Conservation (phyloP, 495 filamentous ascomycete species). For the Poronia punctata region DNA sequence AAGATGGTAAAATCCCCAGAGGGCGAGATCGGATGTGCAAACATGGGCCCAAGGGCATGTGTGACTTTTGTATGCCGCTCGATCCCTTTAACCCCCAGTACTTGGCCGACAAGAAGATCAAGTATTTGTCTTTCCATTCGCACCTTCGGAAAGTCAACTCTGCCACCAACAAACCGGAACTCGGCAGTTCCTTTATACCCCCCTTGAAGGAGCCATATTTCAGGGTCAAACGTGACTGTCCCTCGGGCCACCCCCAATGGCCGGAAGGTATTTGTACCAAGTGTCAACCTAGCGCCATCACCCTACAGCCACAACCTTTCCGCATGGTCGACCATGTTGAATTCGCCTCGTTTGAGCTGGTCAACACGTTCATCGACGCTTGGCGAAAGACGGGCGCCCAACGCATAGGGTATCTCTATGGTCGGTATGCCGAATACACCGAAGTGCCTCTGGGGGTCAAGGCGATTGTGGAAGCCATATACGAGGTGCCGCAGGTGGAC, state of each 20-base stretch:
- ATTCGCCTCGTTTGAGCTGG: slow-evolving; percentile 71
- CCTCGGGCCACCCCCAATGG: slow-evolving; percentile 87
- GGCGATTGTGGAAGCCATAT: slow-evolving; percentile 95
- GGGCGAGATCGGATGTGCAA: slow-evolving; percentile 85
- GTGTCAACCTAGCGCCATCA: slow-evolving; percentile 96
- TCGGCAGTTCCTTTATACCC: slow-evolving; percentile 88
- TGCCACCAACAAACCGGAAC: slow-evolving; percentile 90
- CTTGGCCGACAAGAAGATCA: slow-evolving; percentile 92
- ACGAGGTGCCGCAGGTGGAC: slow-evolving; percentile 86
- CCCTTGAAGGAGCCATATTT: slow-evolving; percentile 92
- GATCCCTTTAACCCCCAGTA: slow-evolving; percentile 89
- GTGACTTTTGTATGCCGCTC: slow-evolving; percentile 97
- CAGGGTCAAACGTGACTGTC: slow-evolving; percentile 80
- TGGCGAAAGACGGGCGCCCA: slow-evolving; percentile 79
- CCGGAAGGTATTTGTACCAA: slow-evolving; percentile 99
- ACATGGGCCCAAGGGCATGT: slow-evolving; percentile 96
- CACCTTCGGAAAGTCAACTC: slow-evolving; percentile 92
- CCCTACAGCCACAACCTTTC: slow-evolving; percentile 83
- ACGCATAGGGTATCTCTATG: slow-evolving; percentile 84
- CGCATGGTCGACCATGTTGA: slow-evolving; percentile 99
- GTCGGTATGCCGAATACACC: slow-evolving; percentile 82
- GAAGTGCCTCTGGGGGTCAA: slow-evolving; percentile 93
- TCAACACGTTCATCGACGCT: slow-evolving; percentile 83
- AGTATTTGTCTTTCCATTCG: slow-evolving; percentile 93
- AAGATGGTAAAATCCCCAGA: slow-evolving; percentile 87